These are phyloP conservation scores for Guillardia theta DNA, from an alignment of 78 protist species.

Conservation along the genomic window DNA sequence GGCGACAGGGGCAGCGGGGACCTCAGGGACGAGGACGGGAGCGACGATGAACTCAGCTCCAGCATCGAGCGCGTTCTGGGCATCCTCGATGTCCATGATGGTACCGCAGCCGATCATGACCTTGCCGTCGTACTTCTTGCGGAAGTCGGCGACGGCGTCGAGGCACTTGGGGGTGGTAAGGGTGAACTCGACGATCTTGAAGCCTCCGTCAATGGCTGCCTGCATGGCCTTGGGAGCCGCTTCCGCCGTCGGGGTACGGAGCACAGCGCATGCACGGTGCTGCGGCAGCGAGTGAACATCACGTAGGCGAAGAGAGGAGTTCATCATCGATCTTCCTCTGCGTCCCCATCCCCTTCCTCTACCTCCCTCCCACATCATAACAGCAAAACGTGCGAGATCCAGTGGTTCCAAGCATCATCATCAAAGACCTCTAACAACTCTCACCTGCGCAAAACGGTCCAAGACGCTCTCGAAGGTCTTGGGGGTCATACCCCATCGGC, in stretches of 20 bases:
- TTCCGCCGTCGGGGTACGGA: constrained; percentile 8
- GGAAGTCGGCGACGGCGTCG: constrained; percentile 23
- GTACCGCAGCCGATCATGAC: constrained; percentile 40
- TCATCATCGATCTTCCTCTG: too few relatives aligned
- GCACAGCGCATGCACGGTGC: constrained; percentile 49
- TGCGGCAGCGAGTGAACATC: too few relatives aligned
- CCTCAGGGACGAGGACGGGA: constrained; percentile 46
- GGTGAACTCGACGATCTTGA: constrained; percentile 41
- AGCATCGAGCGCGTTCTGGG: constrained; percentile 22
- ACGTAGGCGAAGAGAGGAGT: too few relatives aligned
- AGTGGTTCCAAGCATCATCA: too few relatives aligned
- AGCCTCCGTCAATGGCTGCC: constrained; percentile 41
- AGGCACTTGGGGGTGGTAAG: constrained; percentile 41
- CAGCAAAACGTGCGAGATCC: too few relatives aligned
- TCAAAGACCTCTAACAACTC: too few relatives aligned
- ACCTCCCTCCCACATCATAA: too few relatives aligned
- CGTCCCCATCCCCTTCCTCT: too few relatives aligned
- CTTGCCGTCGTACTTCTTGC: constrained; percentile 30
- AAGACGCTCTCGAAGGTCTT: neutral
- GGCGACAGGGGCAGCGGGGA: neutral
- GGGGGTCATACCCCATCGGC: neutral
- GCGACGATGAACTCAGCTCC: constrained; percentile 41
- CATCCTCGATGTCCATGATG: constrained; percentile 14
- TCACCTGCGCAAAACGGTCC: neutral
- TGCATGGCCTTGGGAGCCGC: neutral